These are phyloP conservation scores for Rhizopogon vulgaris DNA, from an alignment of 768 basidiomycete species.

Conservation along the genomic window DNA sequence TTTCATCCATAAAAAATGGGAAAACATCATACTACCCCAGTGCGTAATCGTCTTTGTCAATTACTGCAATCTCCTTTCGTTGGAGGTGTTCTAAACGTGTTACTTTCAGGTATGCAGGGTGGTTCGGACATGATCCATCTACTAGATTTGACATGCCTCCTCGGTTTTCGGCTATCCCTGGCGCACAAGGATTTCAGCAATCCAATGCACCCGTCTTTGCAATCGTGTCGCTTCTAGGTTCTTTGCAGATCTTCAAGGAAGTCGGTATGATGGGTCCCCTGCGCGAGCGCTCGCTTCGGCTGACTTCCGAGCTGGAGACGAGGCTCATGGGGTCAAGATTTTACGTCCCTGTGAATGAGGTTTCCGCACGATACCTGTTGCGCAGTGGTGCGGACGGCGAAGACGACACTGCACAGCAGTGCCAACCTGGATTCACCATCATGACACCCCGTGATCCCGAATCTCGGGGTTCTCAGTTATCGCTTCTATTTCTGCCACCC, in stretches of 20 bases:
- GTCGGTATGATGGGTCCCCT: constrained; percentile 70
- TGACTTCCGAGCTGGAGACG: constrained; percentile 69
- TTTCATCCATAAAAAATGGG: constrained; percentile 83
- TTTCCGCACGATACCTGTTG: constrained; percentile 23
- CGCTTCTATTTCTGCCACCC: constrained; percentile 68
- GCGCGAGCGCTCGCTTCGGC: constrained; percentile 57
- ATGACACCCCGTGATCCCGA: constrained; percentile 73
- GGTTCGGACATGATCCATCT: constrained; percentile 92
- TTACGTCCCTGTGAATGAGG: constrained; percentile 44
- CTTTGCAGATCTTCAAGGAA: constrained; percentile 72
- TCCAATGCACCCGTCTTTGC: constrained; percentile 88
- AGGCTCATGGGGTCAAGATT: constrained; percentile 56
- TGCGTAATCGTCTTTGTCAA: constrained; percentile 29
- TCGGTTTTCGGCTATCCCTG: constrained; percentile 74
- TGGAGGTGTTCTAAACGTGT: constrained; percentile 9
- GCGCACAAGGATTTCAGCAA: constrained; percentile 94
- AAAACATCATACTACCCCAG: constrained; percentile 56
- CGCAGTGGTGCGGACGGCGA: constrained; percentile 16
- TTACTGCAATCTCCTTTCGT: constrained; percentile 3
- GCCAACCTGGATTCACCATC: constrained; percentile 71
- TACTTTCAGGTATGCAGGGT: constrained; percentile 72
- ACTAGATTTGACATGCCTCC: constrained; percentile 92
- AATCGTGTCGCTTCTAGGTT: constrained; percentile 75
- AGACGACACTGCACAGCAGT: constrained; percentile 10
- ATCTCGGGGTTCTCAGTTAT: constrained; percentile 82